These are phyloP conservation scores for Metschnikowia sp. DNA, from an alignment of 805 yeast genomes.

Conservation along the genomic window DNA sequence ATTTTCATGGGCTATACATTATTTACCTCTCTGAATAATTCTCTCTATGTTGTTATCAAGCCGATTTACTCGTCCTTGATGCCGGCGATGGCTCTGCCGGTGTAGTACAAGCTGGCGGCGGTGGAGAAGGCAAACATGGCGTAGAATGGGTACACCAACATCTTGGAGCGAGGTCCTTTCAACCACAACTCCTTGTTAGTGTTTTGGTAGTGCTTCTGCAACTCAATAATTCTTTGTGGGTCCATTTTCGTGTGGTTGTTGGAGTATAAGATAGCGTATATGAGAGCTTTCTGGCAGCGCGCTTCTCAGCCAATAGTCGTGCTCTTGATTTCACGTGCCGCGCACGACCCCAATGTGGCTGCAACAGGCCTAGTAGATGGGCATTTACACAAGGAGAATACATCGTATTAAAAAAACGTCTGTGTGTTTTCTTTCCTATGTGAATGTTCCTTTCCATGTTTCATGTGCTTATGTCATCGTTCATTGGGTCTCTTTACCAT, in stretches of 20 bases:
- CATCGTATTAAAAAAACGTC: too few species aligned
- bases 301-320: constrained; percentile 16
- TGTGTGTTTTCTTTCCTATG: too few species aligned
- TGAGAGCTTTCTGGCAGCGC: neutral
- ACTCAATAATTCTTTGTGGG: constrained; percentile 46
- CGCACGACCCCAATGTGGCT: constrained; percentile 8
- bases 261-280: neutral
- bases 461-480: too few species aligned
- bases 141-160: constrained; percentile 73
- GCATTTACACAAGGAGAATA: too few species aligned
- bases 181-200: constrained; percentile 43
- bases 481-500: too few species aligned
- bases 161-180: constrained; percentile 53
- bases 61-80: constrained; percentile 42
- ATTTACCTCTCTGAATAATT: neutral
- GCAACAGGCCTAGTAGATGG: too few species aligned
- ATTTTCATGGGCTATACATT: constrained; percentile 6
- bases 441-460: too few species aligned
- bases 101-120: constrained; percentile 61
- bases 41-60: neutral
- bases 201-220: constrained; percentile 44
- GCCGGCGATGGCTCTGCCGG: constrained; percentile 69
- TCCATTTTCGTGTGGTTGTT: constrained; percentile 26
- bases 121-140: constrained; percentile 69
- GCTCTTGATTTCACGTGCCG: constrained; percentile 5